Evolutionary conservation across 2,329 filamentous ascomycete species (phyloP), one percentile per base, ranked within the genome.

Genomic region (Ramularia collo-cygni): DNA sequence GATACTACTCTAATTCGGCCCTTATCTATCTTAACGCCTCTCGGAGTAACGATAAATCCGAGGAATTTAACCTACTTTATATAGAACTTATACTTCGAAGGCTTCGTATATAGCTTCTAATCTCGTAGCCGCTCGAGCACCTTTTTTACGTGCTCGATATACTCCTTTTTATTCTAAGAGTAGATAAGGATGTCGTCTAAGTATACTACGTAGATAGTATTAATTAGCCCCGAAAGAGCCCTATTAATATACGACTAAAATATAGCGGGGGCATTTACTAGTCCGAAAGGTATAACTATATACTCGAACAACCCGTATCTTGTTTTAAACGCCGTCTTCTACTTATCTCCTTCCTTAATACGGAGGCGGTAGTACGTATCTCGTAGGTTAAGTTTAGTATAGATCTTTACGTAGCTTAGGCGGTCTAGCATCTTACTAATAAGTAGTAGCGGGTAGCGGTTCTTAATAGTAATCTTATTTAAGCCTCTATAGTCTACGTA

Each of bases 61-160:
- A 24, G 47, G 40, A 41, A 57, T 27, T 49, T 46, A 10, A 59
- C 41, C 44, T 56, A 44, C 21, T 55, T 52, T 9, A 53, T 37
- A 29, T 57, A 36, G 28, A 60, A 62, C 4, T 44, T 37, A 35
- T 51, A 60, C 28, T 61, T 61, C 4, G 41, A 35, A 19, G 46
- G 35, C 28, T 54, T 37, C 2, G 39, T 26, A 6, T 40, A 29
- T 14, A 54, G 40, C 4, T 35, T 12, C 37, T 37, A 14, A 24
- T 24, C 17, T 27, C 21, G 4, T 3, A 44, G 32, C 17, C 13
- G 26, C 16, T 27, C 16, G 15, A 46, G 24, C 8, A 43, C 27
- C 17, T 32, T 32, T 2, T 24, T 13, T 10, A 46, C 29, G 30
- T 48, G 14, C 4, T 21, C 5, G 1, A 24, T n/a, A 21, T 46